phyloP scores from a whole-genome alignment of 768 basidiomycete species.

The Strobilomyces echinocephalus region DNA sequence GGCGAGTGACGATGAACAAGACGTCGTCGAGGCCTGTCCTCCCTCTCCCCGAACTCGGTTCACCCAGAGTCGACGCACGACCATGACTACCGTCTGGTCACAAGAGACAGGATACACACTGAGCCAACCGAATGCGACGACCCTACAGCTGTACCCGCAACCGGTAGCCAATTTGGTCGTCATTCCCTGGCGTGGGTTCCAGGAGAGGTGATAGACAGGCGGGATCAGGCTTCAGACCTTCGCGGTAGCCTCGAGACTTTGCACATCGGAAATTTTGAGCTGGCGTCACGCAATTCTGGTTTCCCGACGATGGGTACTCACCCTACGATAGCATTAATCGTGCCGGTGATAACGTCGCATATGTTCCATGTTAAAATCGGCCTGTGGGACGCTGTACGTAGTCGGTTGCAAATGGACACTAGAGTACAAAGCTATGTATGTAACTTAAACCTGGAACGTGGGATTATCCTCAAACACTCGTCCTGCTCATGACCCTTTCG shows the following conservation, averaged over 20 bases:
- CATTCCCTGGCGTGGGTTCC: not conserved
- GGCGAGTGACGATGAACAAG: not conserved
- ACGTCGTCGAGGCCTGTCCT: not conserved
- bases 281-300: too few relatives aligned
- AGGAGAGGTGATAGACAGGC: not conserved
- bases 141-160: not conserved
- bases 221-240: not conserved
- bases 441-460: not conserved
- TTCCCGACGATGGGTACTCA: too few relatives aligned
- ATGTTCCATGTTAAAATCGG: too few relatives aligned
- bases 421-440: too few relatives aligned
- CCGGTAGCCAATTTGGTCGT: not conserved
- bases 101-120: constrained; percentile 41
- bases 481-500: constrained; percentile 22
- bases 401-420: too few relatives aligned
- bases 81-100: constrained; percentile 24
- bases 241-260: not conserved
- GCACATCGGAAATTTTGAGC: too few relatives aligned
- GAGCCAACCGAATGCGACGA: constrained; percentile 17
- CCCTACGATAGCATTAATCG: too few relatives aligned
- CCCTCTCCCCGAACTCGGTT: not conserved
- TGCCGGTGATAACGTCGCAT: too few relatives aligned
- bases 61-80: constrained; percentile 11
- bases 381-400: too few relatives aligned
- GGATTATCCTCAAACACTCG: not conserved